Evolutionary conservation across 164 flowering plant species (phyloP), one percentile per base, ranked within the genome.

Genomic region (Vitis amurensis): DNA sequence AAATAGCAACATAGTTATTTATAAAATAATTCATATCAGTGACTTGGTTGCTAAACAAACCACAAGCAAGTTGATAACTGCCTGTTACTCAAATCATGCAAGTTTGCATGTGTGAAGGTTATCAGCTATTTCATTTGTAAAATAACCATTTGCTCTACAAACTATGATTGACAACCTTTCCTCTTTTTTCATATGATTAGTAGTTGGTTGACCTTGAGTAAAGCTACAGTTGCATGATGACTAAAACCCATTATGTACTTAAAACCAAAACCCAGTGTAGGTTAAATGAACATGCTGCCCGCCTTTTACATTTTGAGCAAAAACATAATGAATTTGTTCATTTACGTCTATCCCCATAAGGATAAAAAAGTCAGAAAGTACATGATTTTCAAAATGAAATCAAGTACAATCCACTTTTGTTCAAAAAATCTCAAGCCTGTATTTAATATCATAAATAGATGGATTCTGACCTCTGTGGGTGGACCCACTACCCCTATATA

Each of bases 381-480:
- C 23, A 57, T 5, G 3, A 16, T 16, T 57, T 53, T 13, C 56
- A 57, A 57, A n/a, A 57, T 19, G 11, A 19, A 57, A 13, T 57
- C 8, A 17, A 17, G 29, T 13, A 55, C 15, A 55, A 8, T 55
- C 19, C 19, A 55, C 12, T 14, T 15, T 37, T 37, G 44, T 14
- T 57, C 59, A 3, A 16, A 57, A 23, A 55, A 30, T 27, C 2
- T 47, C 17, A 44, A 14, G 50, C 11, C 9, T 17, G 11, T 56
- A 31, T 17, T 61, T 51, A 37, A 58, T 9, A 37, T 50, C 14
- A 16, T 9, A 17, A 57, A 68, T 15, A n/a, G 61, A 74, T 2
- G 30, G 68, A 47, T 51, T 62, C 77, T 78, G 19, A 91, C 97
- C 94, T 89, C 83, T 16, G 78, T 47, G 16, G 86, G 82, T 52